Conservation (phyloP, 1,139 yeast genomes). For the Diutina scorzettiae region DNA sequence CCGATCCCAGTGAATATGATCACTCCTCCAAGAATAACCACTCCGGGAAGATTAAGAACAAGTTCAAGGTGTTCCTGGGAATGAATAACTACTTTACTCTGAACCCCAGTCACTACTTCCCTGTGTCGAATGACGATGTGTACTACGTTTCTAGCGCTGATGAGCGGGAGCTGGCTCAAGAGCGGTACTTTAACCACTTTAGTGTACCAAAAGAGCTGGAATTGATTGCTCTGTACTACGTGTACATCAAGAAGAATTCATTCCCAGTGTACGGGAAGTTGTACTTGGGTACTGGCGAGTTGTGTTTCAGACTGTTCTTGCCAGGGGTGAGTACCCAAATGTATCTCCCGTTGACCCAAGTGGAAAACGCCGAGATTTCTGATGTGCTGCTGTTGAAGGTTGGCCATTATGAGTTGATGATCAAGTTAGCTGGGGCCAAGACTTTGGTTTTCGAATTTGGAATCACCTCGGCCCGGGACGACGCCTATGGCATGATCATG, state of each 20-base stretch:
- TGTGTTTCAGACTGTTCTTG: slow-evolving; percentile 70
- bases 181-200: slow-evolving; percentile 52
- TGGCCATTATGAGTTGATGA: slow-evolving; percentile 45
- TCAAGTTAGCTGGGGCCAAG: slow-evolving; percentile 63
- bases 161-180: slow-evolving; percentile 34
- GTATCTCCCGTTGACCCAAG: slow-evolving; percentile 69
- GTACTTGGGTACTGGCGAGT: slow-evolving; percentile 50
- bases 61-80: not conserved
- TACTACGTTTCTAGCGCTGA: slow-evolving; percentile 32
- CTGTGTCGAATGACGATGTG: slow-evolving; percentile 26
- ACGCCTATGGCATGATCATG: slow-evolving; percentile 47
- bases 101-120: slow-evolving; percentile 45
- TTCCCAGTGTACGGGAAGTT: slow-evolving; percentile 77
- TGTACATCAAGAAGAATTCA: slow-evolving; percentile 50
- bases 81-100: slow-evolving; percentile 3
- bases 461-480: slow-evolving; percentile 54
- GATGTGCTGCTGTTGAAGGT: slow-evolving; percentile 36
- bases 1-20: not conserved
- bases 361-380: slow-evolving; percentile 57
- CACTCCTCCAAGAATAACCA: not conserved
- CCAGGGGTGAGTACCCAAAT: slow-evolving; percentile 73
- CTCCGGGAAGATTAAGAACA: no score
- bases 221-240: slow-evolving; percentile 58
- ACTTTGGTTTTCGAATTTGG: slow-evolving; percentile 71
- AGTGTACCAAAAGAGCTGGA: slow-evolving; percentile 41